Evolutionary conservation across 768 basidiomycete species (phyloP), one percentile per base, ranked within the genome.

Genomic region (Flagelloscypha sp.): DNA sequence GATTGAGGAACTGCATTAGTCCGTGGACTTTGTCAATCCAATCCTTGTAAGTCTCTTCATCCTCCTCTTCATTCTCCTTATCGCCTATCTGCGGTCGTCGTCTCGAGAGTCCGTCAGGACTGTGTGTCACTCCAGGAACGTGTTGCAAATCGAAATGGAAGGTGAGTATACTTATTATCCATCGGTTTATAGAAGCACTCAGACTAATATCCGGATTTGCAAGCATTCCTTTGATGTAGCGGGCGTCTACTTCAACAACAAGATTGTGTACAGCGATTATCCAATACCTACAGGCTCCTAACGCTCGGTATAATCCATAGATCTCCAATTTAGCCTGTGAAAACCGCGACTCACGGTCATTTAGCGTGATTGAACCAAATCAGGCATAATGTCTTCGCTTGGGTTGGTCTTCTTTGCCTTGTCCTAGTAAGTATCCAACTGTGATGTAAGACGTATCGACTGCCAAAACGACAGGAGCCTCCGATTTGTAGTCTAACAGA

Each of bases 331-430:
- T 63, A 0, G 59, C 45, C 33, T 61, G 55, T 36, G 40, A 62
- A 36, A 34, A 63, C 24, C 12, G 48, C 1, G 48, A 36, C 41
- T 66, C 58, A 0, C 55, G 17, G 0, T 56, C 53, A 25, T 62
- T 63, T 17, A 67, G 47, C 0, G 56, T 44, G 1, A 70, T 61
- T 0, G 61, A 70, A 0, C 63, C 52, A 29, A 68, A 72, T 0
- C 50, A 42, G 0, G 53, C 47, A 20, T 53, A 63, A 11, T 49
- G 48, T 0, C 47, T 39, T 9, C 41, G 39, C 0, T 46, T 33
- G 0, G 46, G 39, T 41, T 0, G 54, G 29, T 7, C 36, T 46
- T 4, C 52, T 35, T 0, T 11, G 20, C 0, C 5, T 38, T 70
- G 66, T 9, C 49, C 62, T 1, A 70, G 48, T 19, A 61, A 52